Conservation (phyloP, 257 asterid genomes). For the Solanum chmielewskii region DNA sequence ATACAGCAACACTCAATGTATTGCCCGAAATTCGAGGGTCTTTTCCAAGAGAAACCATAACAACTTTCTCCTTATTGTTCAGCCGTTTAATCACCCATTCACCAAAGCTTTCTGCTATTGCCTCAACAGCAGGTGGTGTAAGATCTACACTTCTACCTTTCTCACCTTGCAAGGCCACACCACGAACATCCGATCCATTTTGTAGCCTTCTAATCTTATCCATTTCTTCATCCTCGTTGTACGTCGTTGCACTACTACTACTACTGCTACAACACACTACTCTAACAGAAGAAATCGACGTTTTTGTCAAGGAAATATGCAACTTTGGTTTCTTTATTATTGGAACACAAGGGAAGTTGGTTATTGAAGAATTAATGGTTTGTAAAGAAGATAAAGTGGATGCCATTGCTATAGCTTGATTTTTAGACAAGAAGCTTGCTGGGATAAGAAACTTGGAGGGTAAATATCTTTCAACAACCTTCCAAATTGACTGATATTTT, state of each 20-base stretch:
- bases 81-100: conserved; percentile 58
- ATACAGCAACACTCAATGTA: conserved; percentile 51
- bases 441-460: conserved; percentile 18
- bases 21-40: conserved; percentile 84
- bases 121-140: conserved; percentile 84
- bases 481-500: conserved; percentile 41
- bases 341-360: conserved; percentile 14
- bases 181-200: conserved; percentile 90
- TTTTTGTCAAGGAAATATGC: conserved; percentile 8
- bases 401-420: conserved; percentile 18
- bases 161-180: conserved; percentile 81
- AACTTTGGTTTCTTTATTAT: conserved; percentile 11
- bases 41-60: conserved; percentile 61
- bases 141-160: conserved; percentile 61
- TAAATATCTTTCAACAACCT: conserved; percentile 38
- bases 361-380: conserved; percentile 10
- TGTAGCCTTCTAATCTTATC: conserved; percentile 69
- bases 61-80: conserved; percentile 13
- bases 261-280: conserved; percentile 12
- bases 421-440: not conserved
- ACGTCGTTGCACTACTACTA: conserved; percentile 14
- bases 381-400: conserved; percentile 26
- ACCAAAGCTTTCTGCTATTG: conserved; percentile 85
- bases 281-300: not conserved
- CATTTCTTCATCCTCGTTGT: conserved; percentile 73